Evolutionary conservation across 768 basidiomycete species (phyloP).

Genomic region (Auricularia auricula-judae): DNA sequence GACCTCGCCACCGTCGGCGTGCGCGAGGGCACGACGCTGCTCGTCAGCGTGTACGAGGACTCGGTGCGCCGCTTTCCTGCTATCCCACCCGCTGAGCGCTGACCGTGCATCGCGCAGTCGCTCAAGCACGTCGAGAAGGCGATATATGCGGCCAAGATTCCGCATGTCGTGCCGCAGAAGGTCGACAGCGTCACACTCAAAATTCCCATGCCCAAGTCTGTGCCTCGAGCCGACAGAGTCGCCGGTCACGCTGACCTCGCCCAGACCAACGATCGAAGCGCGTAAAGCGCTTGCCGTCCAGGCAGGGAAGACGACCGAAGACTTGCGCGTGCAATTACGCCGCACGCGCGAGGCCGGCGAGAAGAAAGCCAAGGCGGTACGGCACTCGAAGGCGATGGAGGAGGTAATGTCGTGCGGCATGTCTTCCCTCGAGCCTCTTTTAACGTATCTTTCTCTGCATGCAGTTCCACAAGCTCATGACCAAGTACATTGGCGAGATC

Average conservation of each 20-base stretch:
- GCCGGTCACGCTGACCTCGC: neutral
- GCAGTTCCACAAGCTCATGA: constrained; percentile 67
- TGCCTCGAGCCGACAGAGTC: neutral
- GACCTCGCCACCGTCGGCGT: constrained; percentile 76
- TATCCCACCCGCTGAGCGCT: constrained; percentile 11
- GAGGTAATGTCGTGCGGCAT: constrained; percentile 35
- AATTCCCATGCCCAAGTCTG: constrained; percentile 70
- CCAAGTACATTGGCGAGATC: constrained; percentile 50
- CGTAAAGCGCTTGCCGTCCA: constrained; percentile 42
- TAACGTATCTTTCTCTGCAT: too few relatives aligned
- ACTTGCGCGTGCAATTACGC: constrained; percentile 63
- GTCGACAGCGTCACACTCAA: constrained; percentile 62
- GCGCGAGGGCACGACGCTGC: constrained; percentile 58
- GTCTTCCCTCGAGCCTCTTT: too few relatives aligned
- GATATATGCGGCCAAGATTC: constrained; percentile 64
- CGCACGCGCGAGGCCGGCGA: constrained; percentile 55
- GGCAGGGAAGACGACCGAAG: constrained; percentile 60
- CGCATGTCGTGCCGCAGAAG: constrained; percentile 60
- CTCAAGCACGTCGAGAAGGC: constrained; percentile 67
- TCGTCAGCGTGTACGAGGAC: constrained; percentile 73
- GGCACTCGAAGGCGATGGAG: constrained; percentile 57
- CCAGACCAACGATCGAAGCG: constrained; percentile 68
- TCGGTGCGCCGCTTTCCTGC: constrained; percentile 35
- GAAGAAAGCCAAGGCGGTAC: constrained; percentile 59
- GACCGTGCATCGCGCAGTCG: constrained; percentile 37